These are phyloP conservation scores for Claviceps quebecensis DNA, from an alignment of 2,329 filamentous ascomycete species.

Conservation along the genomic window DNA sequence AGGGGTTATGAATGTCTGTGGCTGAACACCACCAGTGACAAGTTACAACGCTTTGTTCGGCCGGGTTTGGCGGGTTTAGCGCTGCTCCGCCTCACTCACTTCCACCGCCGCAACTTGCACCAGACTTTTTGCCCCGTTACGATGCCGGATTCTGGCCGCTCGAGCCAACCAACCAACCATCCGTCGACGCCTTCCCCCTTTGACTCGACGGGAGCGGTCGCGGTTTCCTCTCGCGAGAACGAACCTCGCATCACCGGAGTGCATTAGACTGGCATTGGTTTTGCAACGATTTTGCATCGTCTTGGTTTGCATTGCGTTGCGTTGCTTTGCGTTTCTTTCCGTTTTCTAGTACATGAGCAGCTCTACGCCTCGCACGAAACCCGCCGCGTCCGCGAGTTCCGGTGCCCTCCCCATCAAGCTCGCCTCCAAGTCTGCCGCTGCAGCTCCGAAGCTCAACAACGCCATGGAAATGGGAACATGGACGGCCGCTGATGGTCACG, in stretches of 20 bases:
- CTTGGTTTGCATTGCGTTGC: too few relatives aligned
- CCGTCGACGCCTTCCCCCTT: not conserved
- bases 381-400: slow-evolving; percentile 23
- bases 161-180: not conserved
- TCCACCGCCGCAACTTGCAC: not conserved
- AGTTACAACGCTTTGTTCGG: too few relatives aligned
- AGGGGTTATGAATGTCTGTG: too few relatives aligned
- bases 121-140: not conserved
- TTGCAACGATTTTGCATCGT: too few relatives aligned
- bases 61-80: too few relatives aligned
- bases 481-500: slow-evolving; percentile 21
- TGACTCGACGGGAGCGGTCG: not conserved
- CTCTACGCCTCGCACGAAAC: slow-evolving; percentile 20
- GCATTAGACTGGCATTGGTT: too few relatives aligned
- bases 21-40: too few relatives aligned
- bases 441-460: slow-evolving; percentile 41
- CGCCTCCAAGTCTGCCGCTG: slow-evolving; percentile 37
- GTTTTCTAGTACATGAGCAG: slow-evolving; percentile 25
- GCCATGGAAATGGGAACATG: slow-evolving; percentile 42
- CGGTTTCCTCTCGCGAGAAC: not conserved
- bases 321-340: not conserved
- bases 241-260: too few relatives aligned
- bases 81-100: not conserved
- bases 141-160: not conserved
- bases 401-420: slow-evolving; percentile 32